Percentiles rank a stretch among this genome's conserved stretches.
Conservation (phyloP, 2,329 filamentous ascomycete species). For the Rutstroemia sp. region DNA sequence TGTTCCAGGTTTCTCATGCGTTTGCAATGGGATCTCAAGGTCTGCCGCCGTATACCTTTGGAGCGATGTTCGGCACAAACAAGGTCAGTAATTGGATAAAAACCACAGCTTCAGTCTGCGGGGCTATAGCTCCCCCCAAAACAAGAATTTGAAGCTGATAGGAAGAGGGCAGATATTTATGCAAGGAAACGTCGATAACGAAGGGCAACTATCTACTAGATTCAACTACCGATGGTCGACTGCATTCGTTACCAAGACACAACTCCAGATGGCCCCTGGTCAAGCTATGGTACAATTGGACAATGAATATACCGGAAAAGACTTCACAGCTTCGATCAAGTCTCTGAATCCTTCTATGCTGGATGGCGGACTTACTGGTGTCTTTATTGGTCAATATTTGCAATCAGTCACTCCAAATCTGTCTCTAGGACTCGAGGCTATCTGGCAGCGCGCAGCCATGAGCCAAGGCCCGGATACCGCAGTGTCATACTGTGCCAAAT, state of each 20-base stretch:
- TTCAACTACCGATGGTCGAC: conserved; percentile 89
- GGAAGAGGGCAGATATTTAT: conserved; percentile 67
- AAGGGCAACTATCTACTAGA: conserved; percentile 76
- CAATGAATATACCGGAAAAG: conserved; percentile 86
- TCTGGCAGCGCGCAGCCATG: conserved; percentile 84
- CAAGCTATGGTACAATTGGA: conserved; percentile 86
- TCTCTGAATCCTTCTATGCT: conserved; percentile 91
- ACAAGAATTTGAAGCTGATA: conserved; percentile 14
- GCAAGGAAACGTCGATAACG: conserved; percentile 92
- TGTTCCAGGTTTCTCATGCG: conserved; percentile 97
- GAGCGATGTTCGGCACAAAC: conserved; percentile 85
- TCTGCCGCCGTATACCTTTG: conserved; percentile 90
- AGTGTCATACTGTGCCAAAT: conserved; percentile 83
- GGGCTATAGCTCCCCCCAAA: neutral
- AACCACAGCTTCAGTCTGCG: neutral
- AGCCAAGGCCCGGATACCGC: conserved; percentile 85
- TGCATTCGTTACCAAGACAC: conserved; percentile 76
- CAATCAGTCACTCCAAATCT: conserved; percentile 86
- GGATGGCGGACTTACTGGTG: conserved; percentile 87
- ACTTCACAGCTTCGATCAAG: conserved; percentile 92
- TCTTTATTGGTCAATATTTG: conserved; percentile 92
- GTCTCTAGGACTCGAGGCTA: conserved; percentile 80
- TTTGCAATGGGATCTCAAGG: conserved; percentile 88
- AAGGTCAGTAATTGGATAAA: conserved; percentile 53
- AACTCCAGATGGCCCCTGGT: conserved; percentile 75